Conservation (phyloP, 2,329 filamentous ascomycete species). For the Paraphoma sp. region DNA sequence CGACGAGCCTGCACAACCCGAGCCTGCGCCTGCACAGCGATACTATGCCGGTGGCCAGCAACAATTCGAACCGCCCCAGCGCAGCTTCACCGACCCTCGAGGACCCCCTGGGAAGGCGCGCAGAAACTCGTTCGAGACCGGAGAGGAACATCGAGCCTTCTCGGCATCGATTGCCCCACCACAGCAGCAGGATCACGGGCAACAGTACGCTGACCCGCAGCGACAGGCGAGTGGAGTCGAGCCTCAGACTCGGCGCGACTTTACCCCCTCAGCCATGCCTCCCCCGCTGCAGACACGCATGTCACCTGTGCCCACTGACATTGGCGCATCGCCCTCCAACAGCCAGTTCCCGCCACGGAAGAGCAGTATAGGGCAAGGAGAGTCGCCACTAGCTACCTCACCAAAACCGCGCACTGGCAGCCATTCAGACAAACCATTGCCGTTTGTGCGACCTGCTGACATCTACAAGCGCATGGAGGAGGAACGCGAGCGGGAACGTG, state of each 20-base stretch:
- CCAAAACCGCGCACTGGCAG: constrained; percentile 35
- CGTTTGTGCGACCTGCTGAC: constrained; percentile 76
- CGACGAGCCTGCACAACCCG: constrained; percentile 50
- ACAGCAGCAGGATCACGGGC: constrained; percentile 20
- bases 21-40: constrained; percentile 50
- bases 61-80: constrained; percentile 20
- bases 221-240: constrained; percentile 38
- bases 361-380: constrained; percentile 63
- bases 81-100: constrained; percentile 50
- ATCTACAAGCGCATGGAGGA: constrained; percentile 77
- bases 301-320: constrained; percentile 47
- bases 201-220: constrained; percentile 18
- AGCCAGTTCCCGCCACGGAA: constrained; percentile 65
- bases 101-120: constrained; percentile 36
- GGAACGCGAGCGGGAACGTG: constrained; percentile 64
- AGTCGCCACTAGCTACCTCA: constrained; percentile 30
- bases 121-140: constrained; percentile 61
- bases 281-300: constrained; percentile 55
- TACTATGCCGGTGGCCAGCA: constrained; percentile 48
- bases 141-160: constrained; percentile 61
- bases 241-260: constrained; percentile 55
- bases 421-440: constrained; percentile 59
- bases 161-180: constrained; percentile 42
- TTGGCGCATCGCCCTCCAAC: constrained; percentile 33
- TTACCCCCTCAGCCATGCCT: constrained; percentile 60